These are phyloP conservation scores for Anisodus acutangulus DNA, from an alignment of 257 asterid genomes.

Conservation along the genomic window DNA sequence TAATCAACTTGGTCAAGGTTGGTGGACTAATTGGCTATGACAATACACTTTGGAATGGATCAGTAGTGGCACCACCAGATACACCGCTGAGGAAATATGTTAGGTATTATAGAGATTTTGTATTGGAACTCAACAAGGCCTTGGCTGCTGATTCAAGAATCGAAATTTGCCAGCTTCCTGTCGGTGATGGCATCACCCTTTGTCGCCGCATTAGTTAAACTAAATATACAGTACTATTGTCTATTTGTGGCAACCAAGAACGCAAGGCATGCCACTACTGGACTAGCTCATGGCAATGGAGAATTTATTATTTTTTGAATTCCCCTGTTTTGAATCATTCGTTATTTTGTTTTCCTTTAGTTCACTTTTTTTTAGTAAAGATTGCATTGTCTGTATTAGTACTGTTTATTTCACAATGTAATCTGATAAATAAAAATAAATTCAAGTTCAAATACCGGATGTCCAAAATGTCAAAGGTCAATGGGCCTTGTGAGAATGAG, in stretches of 20 bases:
- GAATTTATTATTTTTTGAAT: not conserved
- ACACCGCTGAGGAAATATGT: conserved; percentile 41
- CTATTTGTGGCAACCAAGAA: not conserved
- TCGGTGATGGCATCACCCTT: conserved; percentile 69
- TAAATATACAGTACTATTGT: not conserved
- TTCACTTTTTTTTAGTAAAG: not conserved
- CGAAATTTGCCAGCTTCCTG: conserved; percentile 61
- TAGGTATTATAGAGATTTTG: conserved; percentile 36
- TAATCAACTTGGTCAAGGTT: conserved; percentile 52
- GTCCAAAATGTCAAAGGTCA: not conserved
- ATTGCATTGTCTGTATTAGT: not conserved
- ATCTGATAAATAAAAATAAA: not conserved
- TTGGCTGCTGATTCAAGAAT: conserved; percentile 58
- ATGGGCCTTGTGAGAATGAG: not conserved
- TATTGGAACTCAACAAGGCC: conserved; percentile 53
- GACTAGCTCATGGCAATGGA: not conserved
- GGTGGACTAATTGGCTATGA: conserved; percentile 47
- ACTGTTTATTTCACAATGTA: not conserved
- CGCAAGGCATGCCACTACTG: not conserved
- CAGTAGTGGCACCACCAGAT: conserved; percentile 47
- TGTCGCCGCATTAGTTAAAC: conserved; percentile 51
- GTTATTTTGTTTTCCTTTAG: not conserved
- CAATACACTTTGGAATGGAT: conserved; percentile 55
- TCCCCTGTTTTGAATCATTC: not conserved
- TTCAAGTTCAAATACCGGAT: not conserved